Evolutionary conservation across 805 yeast genomes (phyloP).

Genomic region (Naumovozyma dairenensis): DNA sequence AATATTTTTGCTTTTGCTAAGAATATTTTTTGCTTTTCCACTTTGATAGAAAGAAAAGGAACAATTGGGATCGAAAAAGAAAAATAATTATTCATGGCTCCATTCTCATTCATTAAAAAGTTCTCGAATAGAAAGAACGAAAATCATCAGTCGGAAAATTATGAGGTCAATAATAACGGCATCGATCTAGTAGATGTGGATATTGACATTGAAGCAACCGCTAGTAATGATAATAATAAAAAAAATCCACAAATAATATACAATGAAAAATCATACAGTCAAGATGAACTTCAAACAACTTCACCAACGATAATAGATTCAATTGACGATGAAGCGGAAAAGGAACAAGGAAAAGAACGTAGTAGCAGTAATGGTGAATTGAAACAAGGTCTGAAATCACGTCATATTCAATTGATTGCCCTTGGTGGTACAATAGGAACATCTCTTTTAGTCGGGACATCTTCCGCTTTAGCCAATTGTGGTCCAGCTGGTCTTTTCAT

Average conservation of each 20-base stretch:
- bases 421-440: constrained; percentile 80
- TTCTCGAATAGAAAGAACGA: too few species aligned
- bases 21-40: too few species aligned
- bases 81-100: too few species aligned
- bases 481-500: constrained; percentile 65
- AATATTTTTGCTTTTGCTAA: too few species aligned
- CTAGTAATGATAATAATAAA: too few species aligned
- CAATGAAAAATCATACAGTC: constrained; percentile 1
- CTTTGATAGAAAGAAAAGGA: too few species aligned
- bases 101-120: too few species aligned
- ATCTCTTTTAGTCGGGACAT: constrained; percentile 71
- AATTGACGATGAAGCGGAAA: neutral
- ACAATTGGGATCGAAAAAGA: too few species aligned
- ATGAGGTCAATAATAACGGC: too few species aligned
- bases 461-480: constrained; percentile 48
- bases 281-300: constrained; percentile 3
- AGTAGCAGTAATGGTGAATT: constrained; percentile 6
- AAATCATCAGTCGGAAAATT: too few species aligned
- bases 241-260: too few species aligned
- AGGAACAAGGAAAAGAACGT: neutral
- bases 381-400: constrained; percentile 33
- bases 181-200: too few species aligned
- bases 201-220: constrained; percentile 7
- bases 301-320: neutral
- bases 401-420: constrained; percentile 76